Conservation (phyloP, 164 flowering plant species). For the Liquidambar formosana region DNA sequence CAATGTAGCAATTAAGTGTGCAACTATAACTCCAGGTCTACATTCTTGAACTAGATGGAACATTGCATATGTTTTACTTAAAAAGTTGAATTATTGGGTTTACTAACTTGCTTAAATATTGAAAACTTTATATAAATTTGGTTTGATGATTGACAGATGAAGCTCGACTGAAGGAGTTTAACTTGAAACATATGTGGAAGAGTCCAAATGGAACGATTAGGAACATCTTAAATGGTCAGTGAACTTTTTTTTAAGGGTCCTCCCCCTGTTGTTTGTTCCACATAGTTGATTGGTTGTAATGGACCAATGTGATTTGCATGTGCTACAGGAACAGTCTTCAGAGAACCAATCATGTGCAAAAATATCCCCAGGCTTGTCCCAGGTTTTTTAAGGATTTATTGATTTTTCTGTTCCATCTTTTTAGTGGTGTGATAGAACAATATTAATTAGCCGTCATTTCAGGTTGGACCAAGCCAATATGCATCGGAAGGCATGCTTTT, state of each 20-base stretch:
- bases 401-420: neutral
- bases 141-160: slow-evolving; percentile 63
- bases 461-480: slow-evolving; percentile 97
- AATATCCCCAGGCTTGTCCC: slow-evolving; percentile 87
- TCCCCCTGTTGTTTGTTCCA: neutral
- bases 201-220: slow-evolving; percentile 98
- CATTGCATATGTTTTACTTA: neutral
- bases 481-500: slow-evolving; percentile 98
- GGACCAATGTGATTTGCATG: neutral
- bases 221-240: slow-evolving; percentile 86
- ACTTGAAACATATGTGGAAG: slow-evolving; percentile 85
- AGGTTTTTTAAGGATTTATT: slow-evolving; percentile 36
- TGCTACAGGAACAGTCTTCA: slow-evolving; percentile 84
- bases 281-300: neutral
- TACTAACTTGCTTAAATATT: no score
- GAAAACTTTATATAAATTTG: no score
- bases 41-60: neutral
- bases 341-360: slow-evolving; percentile 95
- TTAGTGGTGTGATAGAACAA: neutral
- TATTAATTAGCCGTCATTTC: slow-evolving; percentile 11
- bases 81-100: no score
- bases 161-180: slow-evolving; percentile 76
- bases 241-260: neutral
- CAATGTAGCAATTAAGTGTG: slow-evolving; percentile 97
- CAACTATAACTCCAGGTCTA: slow-evolving; percentile 94